These are phyloP conservation scores for Pseudogymnoascus sp. DNA, from an alignment of 2,329 filamentous ascomycete species.

Conservation along the genomic window DNA sequence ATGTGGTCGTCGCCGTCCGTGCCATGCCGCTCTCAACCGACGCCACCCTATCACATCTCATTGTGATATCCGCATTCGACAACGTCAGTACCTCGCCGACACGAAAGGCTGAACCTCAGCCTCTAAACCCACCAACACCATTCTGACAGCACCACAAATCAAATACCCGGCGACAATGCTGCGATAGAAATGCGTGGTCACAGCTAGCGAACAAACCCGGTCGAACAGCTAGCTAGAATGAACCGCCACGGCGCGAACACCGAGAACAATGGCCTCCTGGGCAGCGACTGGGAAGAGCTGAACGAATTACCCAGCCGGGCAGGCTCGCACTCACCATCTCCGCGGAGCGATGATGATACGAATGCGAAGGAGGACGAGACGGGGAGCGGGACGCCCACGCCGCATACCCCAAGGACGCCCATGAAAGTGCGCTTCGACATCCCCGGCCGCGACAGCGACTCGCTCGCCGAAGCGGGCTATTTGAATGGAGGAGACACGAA, in stretches of 20 bases:
- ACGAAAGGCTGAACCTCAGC: slow-evolving; percentile 6
- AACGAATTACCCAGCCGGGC: background rate
- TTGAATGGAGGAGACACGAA: background rate
- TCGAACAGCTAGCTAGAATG: background rate
- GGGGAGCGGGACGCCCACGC: background rate
- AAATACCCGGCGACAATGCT: background rate
- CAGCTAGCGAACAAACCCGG: background rate
- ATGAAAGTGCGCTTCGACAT: slow-evolving; percentile 88
- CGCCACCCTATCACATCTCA: background rate
- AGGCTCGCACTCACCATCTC: background rate
- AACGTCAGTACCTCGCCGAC: background rate
- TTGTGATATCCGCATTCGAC: background rate
- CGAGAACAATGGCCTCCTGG: slow-evolving; percentile 1
- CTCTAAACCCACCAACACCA: background rate
- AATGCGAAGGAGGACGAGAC: background rate
- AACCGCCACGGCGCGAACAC: background rate
- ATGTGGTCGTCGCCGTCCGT: background rate
- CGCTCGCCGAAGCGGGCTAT: slow-evolving; percentile 57
- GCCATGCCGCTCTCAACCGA: slow-evolving; percentile 3
- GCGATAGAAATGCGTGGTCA: background rate
- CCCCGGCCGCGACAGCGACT: slow-evolving; percentile 88
- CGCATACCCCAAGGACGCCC: slow-evolving; percentile 25
- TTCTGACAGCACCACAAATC: background rate
- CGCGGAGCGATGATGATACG: background rate
- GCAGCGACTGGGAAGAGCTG: background rate